These are phyloP conservation scores for Lotmaria passim DNA, from an alignment of 208 protist genomes.

Conservation along the genomic window DNA sequence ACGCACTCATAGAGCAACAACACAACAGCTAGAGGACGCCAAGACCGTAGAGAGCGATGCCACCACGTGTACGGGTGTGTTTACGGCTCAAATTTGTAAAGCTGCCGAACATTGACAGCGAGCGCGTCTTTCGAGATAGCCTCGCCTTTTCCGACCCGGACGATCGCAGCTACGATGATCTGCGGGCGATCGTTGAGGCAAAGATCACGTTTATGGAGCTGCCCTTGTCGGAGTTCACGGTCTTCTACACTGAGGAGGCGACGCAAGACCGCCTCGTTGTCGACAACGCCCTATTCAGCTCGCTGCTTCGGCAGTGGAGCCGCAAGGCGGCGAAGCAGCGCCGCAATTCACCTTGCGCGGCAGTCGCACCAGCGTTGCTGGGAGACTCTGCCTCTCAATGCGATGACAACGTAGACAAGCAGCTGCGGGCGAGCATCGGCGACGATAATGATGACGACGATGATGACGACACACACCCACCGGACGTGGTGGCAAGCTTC, in stretches of 20 bases:
- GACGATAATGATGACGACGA: constrained; percentile 16
- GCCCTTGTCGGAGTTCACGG: constrained; percentile 48
- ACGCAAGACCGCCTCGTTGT: constrained; percentile 79
- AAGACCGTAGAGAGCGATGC: no score
- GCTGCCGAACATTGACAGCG: constrained; percentile 53
- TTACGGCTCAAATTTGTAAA: constrained; percentile 69
- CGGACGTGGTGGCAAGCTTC: constrained; percentile 43
- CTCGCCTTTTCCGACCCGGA: constrained; percentile 55
- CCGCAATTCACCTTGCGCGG: neutral
- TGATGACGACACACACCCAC: constrained; percentile 28
- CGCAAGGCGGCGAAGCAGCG: constrained; percentile 19
- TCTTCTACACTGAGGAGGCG: constrained; percentile 64
- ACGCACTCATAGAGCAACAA: constrained; percentile 4
- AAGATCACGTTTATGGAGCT: constrained; percentile 86
- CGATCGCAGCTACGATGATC: constrained; percentile 57
- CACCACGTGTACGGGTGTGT: constrained; percentile 23
- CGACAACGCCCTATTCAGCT: constrained; percentile 69
- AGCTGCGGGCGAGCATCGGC: neutral
- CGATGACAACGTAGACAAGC: neutral
- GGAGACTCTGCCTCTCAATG: constrained; percentile 20
- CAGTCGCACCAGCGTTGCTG: constrained; percentile 6
- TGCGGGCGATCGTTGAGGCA: constrained; percentile 66
- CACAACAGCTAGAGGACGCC: no score
- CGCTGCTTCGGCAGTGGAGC: constrained; percentile 52
- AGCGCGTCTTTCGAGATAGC: constrained; percentile 77